Conservation (phyloP, 331 rosid genomes). For the Telfairia occidentalis region DNA sequence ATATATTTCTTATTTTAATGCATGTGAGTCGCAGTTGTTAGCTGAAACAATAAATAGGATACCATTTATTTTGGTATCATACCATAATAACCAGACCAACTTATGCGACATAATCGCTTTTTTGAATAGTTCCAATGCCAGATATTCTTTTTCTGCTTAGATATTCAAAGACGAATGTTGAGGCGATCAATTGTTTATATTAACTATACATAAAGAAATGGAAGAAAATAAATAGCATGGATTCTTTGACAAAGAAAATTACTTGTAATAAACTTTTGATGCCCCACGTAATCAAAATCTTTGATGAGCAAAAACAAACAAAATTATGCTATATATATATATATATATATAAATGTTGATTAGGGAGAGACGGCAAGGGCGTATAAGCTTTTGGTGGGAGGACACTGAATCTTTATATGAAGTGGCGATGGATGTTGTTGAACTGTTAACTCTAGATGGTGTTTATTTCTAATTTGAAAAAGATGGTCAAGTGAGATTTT, state of each 20-base stretch:
- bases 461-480: neutral
- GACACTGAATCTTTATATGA: neutral
- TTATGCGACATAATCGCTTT: neutral
- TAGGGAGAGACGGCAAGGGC: neutral
- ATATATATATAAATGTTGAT: neutral
- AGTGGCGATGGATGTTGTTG: neutral
- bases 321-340: too few relatives aligned
- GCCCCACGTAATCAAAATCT: neutral
- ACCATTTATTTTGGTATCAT: too few relatives aligned
- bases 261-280: neutral
- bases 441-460: neutral
- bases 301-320: too few relatives aligned
- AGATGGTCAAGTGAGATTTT: neutral
- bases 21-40: neutral
- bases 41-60: neutral
- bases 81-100: neutral
- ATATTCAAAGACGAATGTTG: neutral
- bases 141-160: neutral
- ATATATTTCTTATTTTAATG: neutral
- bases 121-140: neutral
- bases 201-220: neutral
- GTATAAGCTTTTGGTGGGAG: neutral
- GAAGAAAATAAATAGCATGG: neutral
- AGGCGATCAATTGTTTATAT: neutral
- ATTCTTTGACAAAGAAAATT: neutral